Percentiles rank a stretch among this genome's conserved stretches.
phyloP scores from a whole-genome alignment of 1,139 yeast species.

The Saccharomyces hybrid region DNA sequence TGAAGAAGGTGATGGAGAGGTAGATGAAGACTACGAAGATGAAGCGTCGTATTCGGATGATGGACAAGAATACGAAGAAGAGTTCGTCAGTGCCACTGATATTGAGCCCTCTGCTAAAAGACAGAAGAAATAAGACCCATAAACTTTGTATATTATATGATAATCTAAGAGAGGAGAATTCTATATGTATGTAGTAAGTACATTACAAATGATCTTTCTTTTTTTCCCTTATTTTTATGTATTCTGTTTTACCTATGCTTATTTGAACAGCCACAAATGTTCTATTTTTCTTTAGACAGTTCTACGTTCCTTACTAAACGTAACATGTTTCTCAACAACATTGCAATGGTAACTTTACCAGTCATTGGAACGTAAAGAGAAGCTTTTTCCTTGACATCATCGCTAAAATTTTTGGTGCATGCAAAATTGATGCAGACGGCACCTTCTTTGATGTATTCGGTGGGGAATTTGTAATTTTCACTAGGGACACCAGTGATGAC shows the following conservation, averaged over 20 bases:
- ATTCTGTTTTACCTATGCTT: neutral
- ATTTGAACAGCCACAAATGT: neutral
- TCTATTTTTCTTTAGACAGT: slow-evolving; percentile 2
- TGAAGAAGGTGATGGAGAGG: slow-evolving; percentile 43
- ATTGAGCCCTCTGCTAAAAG: slow-evolving; percentile 39
- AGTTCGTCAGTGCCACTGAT: slow-evolving; percentile 48
- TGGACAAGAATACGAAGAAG: slow-evolving; percentile 63
- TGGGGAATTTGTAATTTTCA: slow-evolving; percentile 74
- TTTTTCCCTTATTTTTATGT: neutral
- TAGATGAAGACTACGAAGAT: slow-evolving; percentile 43
- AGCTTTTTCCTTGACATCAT: slow-evolving; percentile 72
- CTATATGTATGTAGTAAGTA: neutral
- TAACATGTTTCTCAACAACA: slow-evolving; percentile 81
- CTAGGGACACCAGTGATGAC: slow-evolving; percentile 94
- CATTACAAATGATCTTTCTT: neutral
- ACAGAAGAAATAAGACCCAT: slow-evolving; percentile 28
- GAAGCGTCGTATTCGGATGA: slow-evolving; percentile 37
- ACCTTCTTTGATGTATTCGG: slow-evolving; percentile 72
- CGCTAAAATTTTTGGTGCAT: slow-evolving; percentile 75
- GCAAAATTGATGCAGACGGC: slow-evolving; percentile 88
- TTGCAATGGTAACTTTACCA: slow-evolving; percentile 92
- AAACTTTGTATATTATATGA: neutral
- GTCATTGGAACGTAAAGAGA: slow-evolving; percentile 90
- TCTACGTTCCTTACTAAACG: slow-evolving; percentile 65
- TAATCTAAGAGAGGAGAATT: neutral